These are phyloP conservation scores for Neopestalotiopsis sp. DNA, from an alignment of 2,329 filamentous ascomycete genomes.

Conservation along the genomic window DNA sequence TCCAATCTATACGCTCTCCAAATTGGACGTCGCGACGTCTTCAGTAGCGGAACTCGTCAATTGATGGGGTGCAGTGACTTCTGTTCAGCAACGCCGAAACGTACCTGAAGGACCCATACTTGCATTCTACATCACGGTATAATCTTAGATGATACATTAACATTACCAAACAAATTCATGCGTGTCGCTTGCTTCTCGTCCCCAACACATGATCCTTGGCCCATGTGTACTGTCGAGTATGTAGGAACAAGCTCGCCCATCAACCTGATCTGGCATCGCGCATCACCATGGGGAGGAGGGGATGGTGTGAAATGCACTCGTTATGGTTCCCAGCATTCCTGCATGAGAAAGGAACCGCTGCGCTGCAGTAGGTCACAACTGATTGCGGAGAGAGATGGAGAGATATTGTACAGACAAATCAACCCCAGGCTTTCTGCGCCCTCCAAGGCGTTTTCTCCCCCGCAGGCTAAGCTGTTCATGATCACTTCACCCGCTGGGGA, in stretches of 20 bases:
- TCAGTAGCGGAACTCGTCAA: not conserved
- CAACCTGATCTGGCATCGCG: not conserved
- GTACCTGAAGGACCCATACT: not conserved
- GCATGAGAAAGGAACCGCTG: not conserved
- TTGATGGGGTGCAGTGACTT: not conserved
- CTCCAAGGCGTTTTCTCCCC: conserved; percentile 2
- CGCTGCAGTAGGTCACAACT: not conserved
- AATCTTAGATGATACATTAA: not conserved
- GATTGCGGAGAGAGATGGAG: conserved; percentile 5
- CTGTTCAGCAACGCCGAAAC: not conserved
- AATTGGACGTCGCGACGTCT: not conserved
- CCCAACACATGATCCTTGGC: not conserved
- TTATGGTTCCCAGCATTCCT: not conserved
- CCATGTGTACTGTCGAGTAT: too few relatives aligned
- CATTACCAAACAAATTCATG: not conserved
- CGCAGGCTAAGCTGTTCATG: conserved; percentile 20
- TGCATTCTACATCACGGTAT: not conserved
- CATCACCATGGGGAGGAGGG: not conserved
- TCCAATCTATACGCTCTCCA: not conserved
- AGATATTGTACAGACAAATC: not conserved
- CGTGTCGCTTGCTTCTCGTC: not conserved
- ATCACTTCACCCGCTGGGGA: conserved; percentile 14
- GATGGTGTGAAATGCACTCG: not conserved
- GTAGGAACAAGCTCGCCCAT: not conserved
- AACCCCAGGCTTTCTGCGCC: conserved; percentile 16